Evolutionary conservation across 176 grass and related monocot species (phyloP), one percentile per base, ranked within the genome.

Genomic region (Leersia perrieri): DNA sequence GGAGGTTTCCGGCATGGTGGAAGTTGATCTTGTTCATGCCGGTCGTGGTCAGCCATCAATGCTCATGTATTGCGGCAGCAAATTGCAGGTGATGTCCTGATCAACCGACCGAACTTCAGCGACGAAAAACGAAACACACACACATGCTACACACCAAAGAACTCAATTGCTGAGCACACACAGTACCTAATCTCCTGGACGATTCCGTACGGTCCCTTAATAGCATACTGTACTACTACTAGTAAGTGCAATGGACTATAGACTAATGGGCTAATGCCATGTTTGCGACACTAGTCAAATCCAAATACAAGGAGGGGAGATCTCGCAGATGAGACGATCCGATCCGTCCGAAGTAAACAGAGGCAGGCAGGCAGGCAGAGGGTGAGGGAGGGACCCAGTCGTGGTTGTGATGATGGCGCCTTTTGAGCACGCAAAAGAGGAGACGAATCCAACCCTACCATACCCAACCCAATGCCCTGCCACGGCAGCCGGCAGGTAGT

Each of bases 331-430:
- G 25, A 20, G 73, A 25, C 14, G 34, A 61, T 62, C 74, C 41
- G 57, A 41, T 76, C 74, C 11, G 18, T n/a, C 23, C 23, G 33
- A 53, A 7, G 12, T 25, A 66, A 60, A 1, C 2, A 23, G 26
- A 63, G 57, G 35, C 53, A n/a, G n/a, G n/a, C n/a, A n/a, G n/a
- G n/a, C n/a, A n/a, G n/a, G n/a, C n/a, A n/a, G n/a, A n/a, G n/a
- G 28, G 26, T 7, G 11, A 26, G 69, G 29, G 69, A 25, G 29
- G 70, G 31, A 18, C 28, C 76, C 42, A 53, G 18, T 1, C 15
- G 9, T 28, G 11, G 45, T 25, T 25, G 57, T 57, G 47, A 88
- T 89, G 81, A 89, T 84, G 70, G 70, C 51, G 13, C 81, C 82
- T 89, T 89, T 89, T 71, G 40, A 60, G 81, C 69, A 2, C 27